These are phyloP conservation scores for Blastobotrys americana DNA, from an alignment of 805 yeast genomes.

Conservation along the genomic window DNA sequence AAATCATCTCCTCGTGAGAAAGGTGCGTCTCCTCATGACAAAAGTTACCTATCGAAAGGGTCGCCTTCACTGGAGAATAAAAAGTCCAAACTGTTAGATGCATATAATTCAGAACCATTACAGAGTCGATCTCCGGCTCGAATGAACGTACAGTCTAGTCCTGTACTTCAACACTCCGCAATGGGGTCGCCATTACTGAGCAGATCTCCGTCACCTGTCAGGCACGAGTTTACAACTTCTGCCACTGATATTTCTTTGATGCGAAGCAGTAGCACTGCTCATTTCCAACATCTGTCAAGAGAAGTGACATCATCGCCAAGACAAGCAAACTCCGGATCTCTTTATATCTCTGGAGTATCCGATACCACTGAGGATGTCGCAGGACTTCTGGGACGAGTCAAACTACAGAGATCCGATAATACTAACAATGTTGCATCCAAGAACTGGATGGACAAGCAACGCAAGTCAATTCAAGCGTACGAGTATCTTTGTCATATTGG, in stretches of 20 bases:
- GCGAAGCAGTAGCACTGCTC: conserved; percentile 20
- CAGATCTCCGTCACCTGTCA: conserved; percentile 16
- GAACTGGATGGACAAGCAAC: conserved; percentile 36
- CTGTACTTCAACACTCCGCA: not conserved
- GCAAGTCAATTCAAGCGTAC: conserved; percentile 46
- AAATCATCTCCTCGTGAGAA: no score
- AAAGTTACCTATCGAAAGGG: no score
- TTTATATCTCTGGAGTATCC: conserved; percentile 26
- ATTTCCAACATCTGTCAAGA: conserved; percentile 22
- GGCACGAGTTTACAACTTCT: conserved; percentile 6
- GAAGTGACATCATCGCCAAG: conserved; percentile 1
- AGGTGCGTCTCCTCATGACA: no score
- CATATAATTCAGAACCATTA: not conserved
- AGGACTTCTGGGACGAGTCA: conserved; percentile 28
- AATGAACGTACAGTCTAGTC: not conserved
- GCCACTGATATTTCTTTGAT: conserved; percentile 15
- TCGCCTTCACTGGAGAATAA: no score
- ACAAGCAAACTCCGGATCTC: not conserved
- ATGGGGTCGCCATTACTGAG: not conserved
- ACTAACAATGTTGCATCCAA: conserved; percentile 21
- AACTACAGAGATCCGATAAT: conserved; percentile 28
- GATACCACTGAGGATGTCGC: conserved; percentile 27
- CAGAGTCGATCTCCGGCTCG: not conserved
- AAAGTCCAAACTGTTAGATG: no score
- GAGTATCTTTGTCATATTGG: conserved; percentile 75